A percentile compares a stretch with the other conserved stretches of the same genome.
Evolutionary conservation across 2,329 filamentous ascomycete genomes (phyloP).

Genomic region (Neodidymelliopsis sp.): DNA sequence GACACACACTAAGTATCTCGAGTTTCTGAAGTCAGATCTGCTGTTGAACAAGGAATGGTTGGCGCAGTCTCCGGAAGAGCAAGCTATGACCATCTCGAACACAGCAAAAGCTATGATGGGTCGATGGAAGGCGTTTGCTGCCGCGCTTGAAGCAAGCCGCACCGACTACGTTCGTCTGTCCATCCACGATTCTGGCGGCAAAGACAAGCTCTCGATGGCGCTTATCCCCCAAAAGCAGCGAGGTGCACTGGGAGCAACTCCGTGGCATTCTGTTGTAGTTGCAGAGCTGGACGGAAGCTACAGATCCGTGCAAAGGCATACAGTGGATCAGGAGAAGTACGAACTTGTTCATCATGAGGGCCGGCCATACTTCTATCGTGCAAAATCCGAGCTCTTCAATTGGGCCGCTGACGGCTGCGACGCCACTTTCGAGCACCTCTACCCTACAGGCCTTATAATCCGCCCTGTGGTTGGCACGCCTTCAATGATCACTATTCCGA

Average conservation of each 20-base stretch:
- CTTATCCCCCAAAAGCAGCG: slow-evolving; percentile 33
- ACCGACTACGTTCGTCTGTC: slow-evolving; percentile 39
- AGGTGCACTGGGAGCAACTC: slow-evolving; percentile 32
- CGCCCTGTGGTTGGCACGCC: slow-evolving; percentile 28
- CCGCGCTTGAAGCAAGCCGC: slow-evolving; percentile 29
- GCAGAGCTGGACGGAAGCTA: slow-evolving; percentile 32
- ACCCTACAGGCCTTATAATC: slow-evolving; percentile 33
- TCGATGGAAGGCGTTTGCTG: slow-evolving; percentile 37
- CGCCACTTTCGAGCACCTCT: slow-evolving; percentile 33
- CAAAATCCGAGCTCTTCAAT: slow-evolving; percentile 27
- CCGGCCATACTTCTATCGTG: slow-evolving; percentile 35
- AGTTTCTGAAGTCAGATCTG: slow-evolving; percentile 37
- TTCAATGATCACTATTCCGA: slow-evolving; percentile 55
- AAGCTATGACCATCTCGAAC: slow-evolving; percentile 28
- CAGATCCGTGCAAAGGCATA: slow-evolving; percentile 27
- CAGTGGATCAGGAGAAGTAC: slow-evolving; percentile 26
- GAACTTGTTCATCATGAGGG: slow-evolving; percentile 32
- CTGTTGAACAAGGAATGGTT: slow-evolving; percentile 25
- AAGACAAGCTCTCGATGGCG: slow-evolving; percentile 41
- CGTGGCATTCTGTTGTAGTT: slow-evolving; percentile 35
- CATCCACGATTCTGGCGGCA: slow-evolving; percentile 42
- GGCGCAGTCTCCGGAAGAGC: slow-evolving; percentile 25
- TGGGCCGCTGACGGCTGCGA: slow-evolving; percentile 10
- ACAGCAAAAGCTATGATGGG: slow-evolving; percentile 44
- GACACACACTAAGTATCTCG: slow-evolving; percentile 40